Base-by-base conservation (phyloP, 345 rosid genomes). In the Dipteronia sinensis region DNA sequence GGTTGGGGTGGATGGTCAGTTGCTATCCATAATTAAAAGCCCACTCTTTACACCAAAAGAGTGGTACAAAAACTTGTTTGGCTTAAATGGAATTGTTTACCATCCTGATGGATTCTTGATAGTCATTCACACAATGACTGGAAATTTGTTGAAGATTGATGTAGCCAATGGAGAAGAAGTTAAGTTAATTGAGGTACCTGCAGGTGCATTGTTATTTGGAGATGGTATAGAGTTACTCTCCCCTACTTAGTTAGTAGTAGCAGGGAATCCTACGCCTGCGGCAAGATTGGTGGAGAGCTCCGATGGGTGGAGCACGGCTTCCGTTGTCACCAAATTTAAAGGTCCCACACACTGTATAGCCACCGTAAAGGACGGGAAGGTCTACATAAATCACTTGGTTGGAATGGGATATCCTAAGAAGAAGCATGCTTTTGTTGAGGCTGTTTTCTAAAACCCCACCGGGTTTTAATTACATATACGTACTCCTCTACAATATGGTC, bases 391-490 rank as follows among this genome's bases (percentile, higher is more conserved):
- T 76, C 98, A 93, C 77, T 12, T 95, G 85, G 2, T 93, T 67
- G 97, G 97, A 42, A 76, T 93, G 68, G 99, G 99, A 2, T 92
- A 84, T 80, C 96, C 94, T 1, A 93, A 76, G 88, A 91, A 90
- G 90, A 91, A 85, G 86, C 99, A 93, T 78, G 87, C 87, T 62
- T 81, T 92, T 72, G 99, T 91, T 3, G 96, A 95, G 86, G 95
- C 93, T 49, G 89, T 86, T 68, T 90, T 92, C 71, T 82, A 78
- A 55, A 19, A 44, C 25, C 75, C 42, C 42, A 38, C 31, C 84
- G 64, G 77, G 9, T n/a, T n/a, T n/a, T n/a, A n/a, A n/a, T n/a
- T n/a, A 27, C 1, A 27, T 44, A 25, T 38, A 38, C n/a, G n/a
- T n/a, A n/a, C n/a, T n/a, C n/a, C 69, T 63, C 27, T 2, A 42